Conservation (phyloP, 2,329 filamentous ascomycete species). For the Fusarium oxysporum region DNA sequence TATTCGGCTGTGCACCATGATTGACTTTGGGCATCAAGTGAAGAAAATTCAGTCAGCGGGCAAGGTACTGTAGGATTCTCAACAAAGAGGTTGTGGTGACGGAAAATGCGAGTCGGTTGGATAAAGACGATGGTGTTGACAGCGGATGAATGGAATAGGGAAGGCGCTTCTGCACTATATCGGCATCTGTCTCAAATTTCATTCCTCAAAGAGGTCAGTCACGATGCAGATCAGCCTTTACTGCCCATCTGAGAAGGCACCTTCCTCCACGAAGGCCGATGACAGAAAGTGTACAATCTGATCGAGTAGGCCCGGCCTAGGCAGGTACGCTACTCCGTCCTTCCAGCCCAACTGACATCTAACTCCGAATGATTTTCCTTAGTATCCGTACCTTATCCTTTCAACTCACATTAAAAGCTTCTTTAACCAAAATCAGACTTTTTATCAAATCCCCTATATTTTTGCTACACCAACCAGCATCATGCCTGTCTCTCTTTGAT, state of each 20-base stretch:
- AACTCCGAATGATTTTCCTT: neutral
- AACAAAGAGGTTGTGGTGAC: neutral
- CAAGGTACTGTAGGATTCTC: neutral
- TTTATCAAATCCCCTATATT: neutral
- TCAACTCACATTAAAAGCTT: slow-evolving; percentile 4
- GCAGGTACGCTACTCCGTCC: neutral
- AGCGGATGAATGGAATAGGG: slow-evolving; percentile 10
- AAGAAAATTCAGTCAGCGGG: neutral
- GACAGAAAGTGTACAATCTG: neutral
- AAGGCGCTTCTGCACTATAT: neutral
- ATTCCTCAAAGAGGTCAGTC: slow-evolving; percentile 5
- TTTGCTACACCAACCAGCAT: slow-evolving; percentile 1
- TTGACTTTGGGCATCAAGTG: slow-evolving; percentile 26
- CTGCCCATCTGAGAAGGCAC: neutral
- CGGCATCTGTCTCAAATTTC: slow-evolving; percentile 1
- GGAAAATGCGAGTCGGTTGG: slow-evolving; percentile 4
- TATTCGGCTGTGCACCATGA: slow-evolving; percentile 3
- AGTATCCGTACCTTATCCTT: neutral
- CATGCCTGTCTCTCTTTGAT: slow-evolving; percentile 10
- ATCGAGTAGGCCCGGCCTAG: neutral
- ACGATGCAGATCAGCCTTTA: slow-evolving; percentile 10
- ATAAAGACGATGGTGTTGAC: slow-evolving; percentile 24
- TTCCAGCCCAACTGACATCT: neutral
- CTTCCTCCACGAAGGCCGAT: neutral
- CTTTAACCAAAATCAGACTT: slow-evolving; percentile 6